A percentile compares a stretch with the other conserved stretches of the same genome.
phyloP scores from a whole-genome alignment of 345 rosid genomes.

The Citrus australasica region DNA sequence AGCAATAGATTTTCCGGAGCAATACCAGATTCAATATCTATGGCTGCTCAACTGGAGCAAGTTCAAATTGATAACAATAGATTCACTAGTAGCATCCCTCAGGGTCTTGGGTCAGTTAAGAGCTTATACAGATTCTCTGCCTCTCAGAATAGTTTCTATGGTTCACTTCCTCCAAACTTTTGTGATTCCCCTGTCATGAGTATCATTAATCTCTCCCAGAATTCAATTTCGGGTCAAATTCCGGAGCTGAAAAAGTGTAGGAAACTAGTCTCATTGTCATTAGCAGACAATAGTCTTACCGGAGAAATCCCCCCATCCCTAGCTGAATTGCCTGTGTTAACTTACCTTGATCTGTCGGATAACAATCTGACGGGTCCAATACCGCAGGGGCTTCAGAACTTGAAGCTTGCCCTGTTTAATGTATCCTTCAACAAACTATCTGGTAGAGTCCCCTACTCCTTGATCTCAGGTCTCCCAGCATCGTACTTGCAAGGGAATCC shows the following conservation, averaged over 20 bases:
- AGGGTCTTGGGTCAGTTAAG: constrained; percentile 73
- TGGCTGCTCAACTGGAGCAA: constrained; percentile 78
- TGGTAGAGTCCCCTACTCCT: constrained; percentile 64
- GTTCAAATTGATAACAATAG: constrained; percentile 86
- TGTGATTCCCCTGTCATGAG: constrained; percentile 94
- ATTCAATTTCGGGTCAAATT: constrained; percentile 64
- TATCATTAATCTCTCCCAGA: constrained; percentile 76
- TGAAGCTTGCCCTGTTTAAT: constrained; percentile 92
- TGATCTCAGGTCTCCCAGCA: constrained; percentile 87
- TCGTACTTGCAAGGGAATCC: constrained; percentile 86
- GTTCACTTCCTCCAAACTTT: constrained; percentile 68
- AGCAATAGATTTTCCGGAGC: constrained; percentile 72
- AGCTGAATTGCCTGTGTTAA: constrained; percentile 75
- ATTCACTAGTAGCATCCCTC: constrained; percentile 63
- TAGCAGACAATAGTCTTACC: constrained; percentile 60
- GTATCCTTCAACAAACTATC: constrained; percentile 76
- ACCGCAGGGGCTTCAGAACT: constrained; percentile 68
- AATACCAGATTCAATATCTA: constrained; percentile 59
- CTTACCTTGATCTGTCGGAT: constrained; percentile 86
- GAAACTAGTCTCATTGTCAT: constrained; percentile 78
- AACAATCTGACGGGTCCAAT: constrained; percentile 80
- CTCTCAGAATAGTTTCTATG: constrained; percentile 60
- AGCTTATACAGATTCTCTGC: constrained; percentile 86
- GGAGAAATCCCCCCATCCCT: constrained; percentile 74
- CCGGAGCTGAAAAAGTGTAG: constrained; percentile 80